Percentiles rank a stretch among this genome's conserved stretches.
Conservation (phyloP, 768 basidiomycete genomes). For the Rubroboletus pulcherrimus region DNA sequence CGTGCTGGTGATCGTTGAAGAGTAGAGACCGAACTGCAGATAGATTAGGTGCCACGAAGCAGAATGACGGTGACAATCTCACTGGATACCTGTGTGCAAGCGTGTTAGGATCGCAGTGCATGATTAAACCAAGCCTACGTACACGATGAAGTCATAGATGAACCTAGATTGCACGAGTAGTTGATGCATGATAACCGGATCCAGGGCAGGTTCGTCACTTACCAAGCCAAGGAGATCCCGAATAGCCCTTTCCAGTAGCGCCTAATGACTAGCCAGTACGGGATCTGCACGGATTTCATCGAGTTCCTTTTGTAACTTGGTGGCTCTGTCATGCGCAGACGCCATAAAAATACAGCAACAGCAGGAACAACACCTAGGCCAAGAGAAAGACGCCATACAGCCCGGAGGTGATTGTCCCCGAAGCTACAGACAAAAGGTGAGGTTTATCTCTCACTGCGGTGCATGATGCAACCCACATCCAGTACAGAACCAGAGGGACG, state of each 20-base stretch:
- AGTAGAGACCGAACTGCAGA: constrained; percentile 72
- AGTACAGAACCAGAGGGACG: constrained; percentile 79
- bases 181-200: not conserved
- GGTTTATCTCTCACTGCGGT: not conserved
- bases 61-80: constrained; percentile 24
- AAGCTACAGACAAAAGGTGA: constrained; percentile 43
- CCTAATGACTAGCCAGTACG: constrained; percentile 71
- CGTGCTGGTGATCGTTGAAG: constrained; percentile 70
- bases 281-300: constrained; percentile 72
- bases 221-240: constrained; percentile 79
- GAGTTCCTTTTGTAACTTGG: constrained; percentile 68
- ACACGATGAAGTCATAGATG: constrained; percentile 79
- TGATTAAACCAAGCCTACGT: constrained; percentile 25
- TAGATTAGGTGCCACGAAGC: not conserved
- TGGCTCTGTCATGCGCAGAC: constrained; percentile 80
- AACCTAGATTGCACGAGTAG: constrained; percentile 40
- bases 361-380: constrained; percentile 85
- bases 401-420: constrained; percentile 73
- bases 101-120: not conserved
- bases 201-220: constrained; percentile 1
- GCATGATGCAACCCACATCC: constrained; percentile 59
- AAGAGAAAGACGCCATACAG: constrained; percentile 83
- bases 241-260: constrained; percentile 75
- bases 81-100: constrained; percentile 54
- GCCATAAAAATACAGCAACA: constrained; percentile 79